These are phyloP conservation scores for Senna siamea DNA, from an alignment of 306 rosid species.

Conservation along the genomic window DNA sequence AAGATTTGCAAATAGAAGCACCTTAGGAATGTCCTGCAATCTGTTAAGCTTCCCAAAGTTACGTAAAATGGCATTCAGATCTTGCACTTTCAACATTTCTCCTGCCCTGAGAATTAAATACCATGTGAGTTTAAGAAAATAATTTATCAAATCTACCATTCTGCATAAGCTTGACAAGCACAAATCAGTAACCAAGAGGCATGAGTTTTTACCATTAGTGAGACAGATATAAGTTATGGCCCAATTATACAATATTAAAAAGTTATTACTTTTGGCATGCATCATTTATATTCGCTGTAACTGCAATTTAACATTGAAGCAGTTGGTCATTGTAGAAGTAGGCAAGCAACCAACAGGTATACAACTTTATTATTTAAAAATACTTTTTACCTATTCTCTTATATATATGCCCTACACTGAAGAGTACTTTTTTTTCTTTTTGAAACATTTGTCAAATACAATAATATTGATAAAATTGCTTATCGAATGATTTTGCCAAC, in stretches of 20 bases:
- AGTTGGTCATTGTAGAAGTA: too few relatives aligned
- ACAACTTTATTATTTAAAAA: too few relatives aligned
- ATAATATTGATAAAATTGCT: too few relatives aligned
- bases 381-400: too few relatives aligned
- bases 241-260: not conserved
- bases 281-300: too few relatives aligned
- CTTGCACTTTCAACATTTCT: slow-evolving; percentile 64
- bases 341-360: too few relatives aligned
- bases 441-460: too few relatives aligned
- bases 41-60: slow-evolving; percentile 61
- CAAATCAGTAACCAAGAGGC: not conserved
- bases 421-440: too few relatives aligned
- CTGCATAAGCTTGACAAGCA: not conserved
- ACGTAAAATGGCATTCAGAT: slow-evolving; percentile 69
- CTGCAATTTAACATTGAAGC: too few relatives aligned
- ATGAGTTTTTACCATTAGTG: not conserved
- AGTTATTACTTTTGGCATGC: too few relatives aligned
- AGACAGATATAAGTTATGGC: not conserved
- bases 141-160: not conserved
- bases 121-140: not conserved
- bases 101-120: slow-evolving; percentile 54
- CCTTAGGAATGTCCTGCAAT: slow-evolving; percentile 71
- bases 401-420: too few relatives aligned
- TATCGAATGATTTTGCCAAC: too few relatives aligned
- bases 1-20: slow-evolving; percentile 32